Evolutionary conservation across 2,329 filamentous ascomycete species (phyloP), one percentile per base, ranked within the genome.

Genomic region (Blastomyces gilchristii): DNA sequence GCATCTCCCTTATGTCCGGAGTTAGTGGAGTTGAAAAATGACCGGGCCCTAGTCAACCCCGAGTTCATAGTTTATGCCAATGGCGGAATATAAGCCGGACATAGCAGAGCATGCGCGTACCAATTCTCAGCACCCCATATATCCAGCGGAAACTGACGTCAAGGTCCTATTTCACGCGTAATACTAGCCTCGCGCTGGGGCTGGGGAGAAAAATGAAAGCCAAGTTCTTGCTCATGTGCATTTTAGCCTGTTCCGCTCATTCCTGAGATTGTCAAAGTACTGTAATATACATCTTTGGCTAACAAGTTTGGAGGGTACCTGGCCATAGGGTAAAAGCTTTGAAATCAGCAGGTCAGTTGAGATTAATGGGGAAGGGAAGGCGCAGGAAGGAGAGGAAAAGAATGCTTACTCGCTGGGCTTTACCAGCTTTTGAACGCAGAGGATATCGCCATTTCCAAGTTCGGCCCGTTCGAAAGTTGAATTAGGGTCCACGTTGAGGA

Each of bases 221-320:
- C 5, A 39, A 2, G 8, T 16, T 28, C 34, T 16, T 22, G 16
- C 18, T 39, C 28, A 58, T 43, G 37, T 41, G 37, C 43, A 58
- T n/a, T 47, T 47, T 43, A 34, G 14, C n/a, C 31, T 59, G 43
- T 59, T 59, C 16, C 14, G 37, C 31, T 37, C 58, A 28, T 59
- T 59, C 8, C 41, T 59, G 22, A 59, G 43, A 59, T 59, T 59
- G 58, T 59, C 58, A 49, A 59, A 59, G 31, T 59, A 59, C 28
- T 59, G 41, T 18, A 43, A 37, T 37, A 37, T 37, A 59, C 58
- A 14, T 59, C 45, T 50, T 37, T 59, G 43, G 41, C 41, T n/a
- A 18, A 2, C 43, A 59, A 7, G 58, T 47, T 47, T 12, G 16
- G 28, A 37, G 58, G 58, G 28, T 47, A 43, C 18, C 58, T 59